Base-by-base conservation (phyloP, 2,329 filamentous ascomycete species). In the Fonsecaea multimorphosa region DNA sequence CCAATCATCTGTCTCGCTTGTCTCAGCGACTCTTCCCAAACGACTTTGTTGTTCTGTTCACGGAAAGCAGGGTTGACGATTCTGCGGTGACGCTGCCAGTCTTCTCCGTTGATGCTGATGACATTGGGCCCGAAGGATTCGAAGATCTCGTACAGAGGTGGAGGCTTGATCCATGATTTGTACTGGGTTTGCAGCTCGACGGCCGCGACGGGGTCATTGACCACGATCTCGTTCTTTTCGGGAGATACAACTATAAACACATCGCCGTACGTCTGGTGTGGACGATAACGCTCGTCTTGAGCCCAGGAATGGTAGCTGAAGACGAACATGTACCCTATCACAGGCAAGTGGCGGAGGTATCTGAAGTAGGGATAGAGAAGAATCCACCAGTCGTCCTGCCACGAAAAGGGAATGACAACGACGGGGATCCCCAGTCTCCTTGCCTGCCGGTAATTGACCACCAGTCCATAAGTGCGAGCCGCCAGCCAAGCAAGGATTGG, bases 41-140 rank as follows among this genome's bases (percentile, higher is more conserved):
- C 80, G 3, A 77, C 66, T 4, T 66, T 66, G 36, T 77, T 80
- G 44, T 77, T 79, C 46, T 76, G 75, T 64, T 83, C 80, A 49
- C 79, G 81, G 71, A 83, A 83, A 5, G 76, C 75, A 0, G 78
- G 74, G 3, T 78, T 77, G 2, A 77, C 79, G 24, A 81, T 73
- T 56, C 76, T 78, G 9, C 81, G 75, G 61, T 83, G 81, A 31
- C 79, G 76, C n/a, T 76, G 68, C 81, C 81, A 83, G n/a, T 68
- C 69, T 36, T 69, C 68, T n/a, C 70, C 70, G n/a, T 71, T 69
- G 53, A 62, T 57, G n/a, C 55, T 64, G 44, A 66, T 44, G 11
- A 71, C 57, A 31, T 61, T 65, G 0, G 40, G 53, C 3, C 70
- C 70, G 34, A 67, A 70, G 1, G 32, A 24, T n/a, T 70, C 64